Evolutionary conservation across 2,329 filamentous ascomycete genomes (phyloP), one percentile per base, ranked within the genome.

Genomic region (Fusarium torulosum): DNA sequence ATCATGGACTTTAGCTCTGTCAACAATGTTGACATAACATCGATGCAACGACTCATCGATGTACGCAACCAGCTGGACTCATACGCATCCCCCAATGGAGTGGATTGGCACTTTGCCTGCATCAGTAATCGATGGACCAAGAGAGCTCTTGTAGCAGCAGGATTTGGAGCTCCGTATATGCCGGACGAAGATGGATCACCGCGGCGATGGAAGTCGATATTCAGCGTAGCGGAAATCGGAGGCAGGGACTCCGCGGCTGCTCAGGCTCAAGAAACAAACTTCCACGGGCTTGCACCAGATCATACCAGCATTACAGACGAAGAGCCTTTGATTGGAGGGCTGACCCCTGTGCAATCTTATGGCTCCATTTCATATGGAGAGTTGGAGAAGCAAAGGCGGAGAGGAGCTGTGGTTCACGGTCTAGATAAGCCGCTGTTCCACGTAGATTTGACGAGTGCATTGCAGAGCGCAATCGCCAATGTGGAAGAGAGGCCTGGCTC

Each of bases 81-180:
- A 20, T 97, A 97, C 75, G 87, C 93, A 1, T 79, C 90, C 0
- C 95, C 95, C 0, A 89, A 94, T 20, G 84, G 85, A 4, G 94
- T 98, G 6, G 93, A 97, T 77, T 98, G 95, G 94, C 96, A 98
- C 79, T 90, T 98, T 67, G 93, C 94, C n/a, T 91, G 90, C 79
- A 91, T 98, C 81, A 94, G 90, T 81, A 97, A 96, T 82, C 70
- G 75, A 46, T 97, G 95, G 95, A 95, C 94, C 23, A 97, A 97
- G 82, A 91, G 94, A 31, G 94, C 93, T 6, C 88, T 98, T 42
- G 91, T 90, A 6, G 88, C 92, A 3, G 95, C 91, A 23, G 95
- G 95, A 14, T 98, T 98, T 74, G 95, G 95, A 3, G 94, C 91
- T 76, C 94, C 93, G 4, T 88, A 88, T 1, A 83, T 82, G 15